phyloP scores from a whole-genome alignment of 1,284 basidiomycete genomes.

The Caloboletus firmus region DNA sequence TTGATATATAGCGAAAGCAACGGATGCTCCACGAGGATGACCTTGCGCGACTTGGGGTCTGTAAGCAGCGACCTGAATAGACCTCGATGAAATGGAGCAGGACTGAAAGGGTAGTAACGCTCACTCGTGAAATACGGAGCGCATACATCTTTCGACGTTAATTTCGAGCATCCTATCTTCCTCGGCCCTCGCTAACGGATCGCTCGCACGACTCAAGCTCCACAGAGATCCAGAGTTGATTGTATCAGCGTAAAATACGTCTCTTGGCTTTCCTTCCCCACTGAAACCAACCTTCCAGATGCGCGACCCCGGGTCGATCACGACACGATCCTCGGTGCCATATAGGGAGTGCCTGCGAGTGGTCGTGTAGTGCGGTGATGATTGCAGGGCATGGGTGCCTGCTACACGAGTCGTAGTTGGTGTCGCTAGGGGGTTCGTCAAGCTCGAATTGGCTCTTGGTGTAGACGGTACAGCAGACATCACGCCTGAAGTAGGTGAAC shows the following conservation, averaged over 20 bases:
- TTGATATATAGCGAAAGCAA: slow-evolving; percentile 85
- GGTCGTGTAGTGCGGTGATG: slow-evolving; percentile 76
- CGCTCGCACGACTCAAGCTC: slow-evolving; percentile 56
- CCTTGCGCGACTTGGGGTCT: slow-evolving; percentile 91
- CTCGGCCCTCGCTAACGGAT: slow-evolving; percentile 61
- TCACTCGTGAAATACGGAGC: slow-evolving; percentile 84
- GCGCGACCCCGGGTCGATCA: slow-evolving; percentile 81
- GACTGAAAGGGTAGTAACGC: slow-evolving; percentile 33
- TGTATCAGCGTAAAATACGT: slow-evolving; percentile 62
- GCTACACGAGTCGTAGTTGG: slow-evolving; percentile 52
- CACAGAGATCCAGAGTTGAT: slow-evolving; percentile 51
- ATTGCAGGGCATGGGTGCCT: slow-evolving; percentile 52
- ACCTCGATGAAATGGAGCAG: slow-evolving; percentile 6
- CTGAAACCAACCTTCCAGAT: slow-evolving; percentile 91
- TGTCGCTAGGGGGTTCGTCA: slow-evolving; percentile 39
- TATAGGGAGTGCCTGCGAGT: slow-evolving; percentile 78
- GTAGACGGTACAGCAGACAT: slow-evolving; percentile 33
- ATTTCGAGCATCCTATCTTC: slow-evolving; percentile 70
- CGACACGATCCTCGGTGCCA: slow-evolving; percentile 82
- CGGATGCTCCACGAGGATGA: slow-evolving; percentile 90
- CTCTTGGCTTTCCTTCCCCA: slow-evolving; percentile 80
- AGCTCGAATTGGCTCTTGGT: slow-evolving; percentile 21
- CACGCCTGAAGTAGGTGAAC: neutral
- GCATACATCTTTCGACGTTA: slow-evolving; percentile 64
- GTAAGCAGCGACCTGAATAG: slow-evolving; percentile 77